Evolutionary conservation across 345 rosid genomes (phyloP), one percentile per base, ranked within the genome.

Genomic region (Excoecaria agallocha): DNA sequence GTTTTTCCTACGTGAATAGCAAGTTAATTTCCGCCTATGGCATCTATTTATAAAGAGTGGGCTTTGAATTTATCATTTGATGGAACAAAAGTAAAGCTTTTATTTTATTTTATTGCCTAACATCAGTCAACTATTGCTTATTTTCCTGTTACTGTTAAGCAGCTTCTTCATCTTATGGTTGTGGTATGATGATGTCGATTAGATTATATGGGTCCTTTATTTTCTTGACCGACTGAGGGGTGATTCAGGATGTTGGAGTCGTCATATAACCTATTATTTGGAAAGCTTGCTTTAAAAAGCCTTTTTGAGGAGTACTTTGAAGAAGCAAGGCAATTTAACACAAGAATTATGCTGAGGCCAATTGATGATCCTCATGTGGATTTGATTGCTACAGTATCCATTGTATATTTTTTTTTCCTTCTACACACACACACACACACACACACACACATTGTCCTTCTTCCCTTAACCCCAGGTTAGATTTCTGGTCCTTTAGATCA

Each of bases 321-420:
- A 80, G 89, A 88, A 63, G 88, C 98, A 0, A 75, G 84, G 66
- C 89, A 80, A 66, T 92, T 92, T 65, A 84, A 82, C 63, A 86
- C 93, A 17, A 86, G 86, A 68, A 85, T 94, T 52, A 68, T 94
- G 86, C 81, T 94, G 80, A 94, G 92, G 80, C 98, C 98, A 13
- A 76, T 92, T 22, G 97, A 94, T 78, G 98, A 94, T 48, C 96
- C 98, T 73, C 91, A 90, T 38, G 97, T 94, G 11, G 96, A 94
- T 83, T 77, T 94, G 84, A 82, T 89, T 83, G 97, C 96, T 52
- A 89, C 96, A 48, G 98, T 94, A 93, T 87, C 87, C 91, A 20
- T n/a, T n/a, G 72, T 2, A 24, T 24, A 11, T 3, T 20, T 1
- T 38, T 30, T 51, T 62, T 20, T 11, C n/a, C n/a, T n/a, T n/a